A percentile compares a stretch with the other conserved stretches of the same genome.
These are phyloP conservation scores for Irpex rosettiformis DNA, from an alignment of 1,284 basidiomycete species.

Conservation along the genomic window DNA sequence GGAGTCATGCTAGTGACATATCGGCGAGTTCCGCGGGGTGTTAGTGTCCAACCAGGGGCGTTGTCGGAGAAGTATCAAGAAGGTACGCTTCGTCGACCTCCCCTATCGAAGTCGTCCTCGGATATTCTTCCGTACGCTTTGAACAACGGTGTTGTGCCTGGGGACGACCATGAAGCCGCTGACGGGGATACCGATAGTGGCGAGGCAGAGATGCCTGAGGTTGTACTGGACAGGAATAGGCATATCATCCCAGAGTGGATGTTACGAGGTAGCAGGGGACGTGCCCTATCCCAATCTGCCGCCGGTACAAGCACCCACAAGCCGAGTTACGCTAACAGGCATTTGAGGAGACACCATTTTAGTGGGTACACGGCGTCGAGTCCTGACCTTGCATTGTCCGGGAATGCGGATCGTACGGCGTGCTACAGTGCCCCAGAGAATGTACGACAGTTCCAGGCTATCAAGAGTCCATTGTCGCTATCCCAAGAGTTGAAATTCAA, in stretches of 20 bases:
- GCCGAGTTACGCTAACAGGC: conserved; percentile 20
- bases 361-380: conserved; percentile 58
- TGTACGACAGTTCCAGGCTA: conserved; percentile 1
- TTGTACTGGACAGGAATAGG: conserved; percentile 87
- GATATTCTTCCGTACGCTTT: conserved; percentile 1
- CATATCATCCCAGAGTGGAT: conserved; percentile 97
- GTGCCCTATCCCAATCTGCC: conserved; percentile 50
- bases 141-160: neutral
- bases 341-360: conserved; percentile 31
- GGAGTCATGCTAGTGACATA: conserved; percentile 99
- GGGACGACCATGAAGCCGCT: neutral
- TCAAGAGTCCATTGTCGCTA: conserved; percentile 40
- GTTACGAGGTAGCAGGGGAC: conserved; percentile 51
- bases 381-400: conserved; percentile 50
- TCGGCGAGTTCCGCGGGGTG: conserved; percentile 56
- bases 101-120: conserved; percentile 27
- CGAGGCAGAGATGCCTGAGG: conserved; percentile 82
- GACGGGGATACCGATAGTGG: conserved; percentile 47
- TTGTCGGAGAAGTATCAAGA: conserved; percentile 9
- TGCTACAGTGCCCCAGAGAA: conserved; percentile 13
- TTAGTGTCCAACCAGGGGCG: conserved; percentile 8
- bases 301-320: conserved; percentile 16
- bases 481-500: conserved; percentile 37
- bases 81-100: conserved; percentile 34
- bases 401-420: conserved; percentile 12